These are phyloP conservation scores for Pseudognaphalium luteoalbum DNA, from an alignment of 129 eudicot species.

Conservation along the genomic window DNA sequence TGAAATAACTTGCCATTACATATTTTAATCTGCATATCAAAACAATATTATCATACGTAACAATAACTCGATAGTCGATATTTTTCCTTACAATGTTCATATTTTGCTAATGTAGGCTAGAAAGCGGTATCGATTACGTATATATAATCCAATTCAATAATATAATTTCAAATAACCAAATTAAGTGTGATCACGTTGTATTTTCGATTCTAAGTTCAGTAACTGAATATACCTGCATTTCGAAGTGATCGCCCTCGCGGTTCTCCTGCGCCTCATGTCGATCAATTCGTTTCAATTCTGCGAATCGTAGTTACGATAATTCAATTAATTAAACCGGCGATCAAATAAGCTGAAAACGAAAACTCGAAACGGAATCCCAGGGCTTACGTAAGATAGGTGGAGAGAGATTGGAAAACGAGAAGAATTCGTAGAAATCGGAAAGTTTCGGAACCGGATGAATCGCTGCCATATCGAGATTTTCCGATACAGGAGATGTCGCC, in stretches of 20 bases:
- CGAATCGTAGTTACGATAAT: background rate
- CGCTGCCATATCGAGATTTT: slow-evolving; percentile 81
- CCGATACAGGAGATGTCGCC: slow-evolving; percentile 49
- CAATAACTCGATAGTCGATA: background rate
- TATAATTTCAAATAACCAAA: too few relatives aligned
- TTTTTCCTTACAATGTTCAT: background rate
- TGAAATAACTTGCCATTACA: slow-evolving; percentile 91
- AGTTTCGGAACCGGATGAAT: slow-evolving; percentile 95
- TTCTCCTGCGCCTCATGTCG: slow-evolving; percentile 44
- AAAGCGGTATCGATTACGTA: too few relatives aligned
- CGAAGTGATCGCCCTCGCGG: slow-evolving; percentile 82
- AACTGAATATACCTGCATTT: slow-evolving; percentile 63
- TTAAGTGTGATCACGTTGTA: background rate
- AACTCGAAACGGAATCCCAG: background rate
- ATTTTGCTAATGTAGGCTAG: too few relatives aligned
- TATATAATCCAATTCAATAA: background rate
- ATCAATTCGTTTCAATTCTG: slow-evolving; percentile 77
- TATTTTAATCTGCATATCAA: slow-evolving; percentile 65
- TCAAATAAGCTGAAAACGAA: slow-evolving; percentile 8
- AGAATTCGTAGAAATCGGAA: slow-evolving; percentile 89
- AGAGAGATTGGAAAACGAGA: slow-evolving; percentile 80
- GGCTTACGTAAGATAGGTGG: slow-evolving; percentile 78
- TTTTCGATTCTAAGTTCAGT: background rate
- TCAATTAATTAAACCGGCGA: background rate
- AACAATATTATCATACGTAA: slow-evolving; percentile 9